These are phyloP conservation scores for Gossypium anomalum DNA, from an alignment of 345 rosid genomes.

Conservation along the genomic window DNA sequence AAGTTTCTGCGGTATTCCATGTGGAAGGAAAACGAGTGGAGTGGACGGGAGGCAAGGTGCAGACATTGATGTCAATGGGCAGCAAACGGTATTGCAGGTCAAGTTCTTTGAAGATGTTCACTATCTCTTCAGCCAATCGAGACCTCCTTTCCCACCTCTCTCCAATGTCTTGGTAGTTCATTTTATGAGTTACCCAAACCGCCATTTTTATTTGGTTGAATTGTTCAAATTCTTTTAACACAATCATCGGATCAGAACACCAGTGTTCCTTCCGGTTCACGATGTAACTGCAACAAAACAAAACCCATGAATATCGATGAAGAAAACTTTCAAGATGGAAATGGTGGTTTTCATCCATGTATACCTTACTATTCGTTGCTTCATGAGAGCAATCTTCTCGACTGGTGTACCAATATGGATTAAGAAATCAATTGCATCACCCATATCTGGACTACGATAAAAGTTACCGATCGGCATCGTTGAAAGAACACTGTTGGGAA, in stretches of 20 bases:
- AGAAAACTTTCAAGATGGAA: background rate
- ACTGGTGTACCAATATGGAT: constrained; percentile 69
- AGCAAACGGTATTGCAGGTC: constrained; percentile 63
- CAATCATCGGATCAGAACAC: constrained; percentile 47
- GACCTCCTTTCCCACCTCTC: constrained; percentile 61
- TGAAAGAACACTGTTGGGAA: constrained; percentile 63
- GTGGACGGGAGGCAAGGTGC: constrained; percentile 33
- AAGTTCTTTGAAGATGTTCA: constrained; percentile 58
- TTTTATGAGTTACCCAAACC: constrained; percentile 61
- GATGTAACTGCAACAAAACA: constrained; percentile 37
- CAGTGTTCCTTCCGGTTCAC: constrained; percentile 75
- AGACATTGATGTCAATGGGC: constrained; percentile 65
- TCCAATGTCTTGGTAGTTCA: constrained; percentile 61
- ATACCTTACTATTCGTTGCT: constrained; percentile 59
- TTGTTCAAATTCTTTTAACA: constrained; percentile 50
- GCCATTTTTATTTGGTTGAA: constrained; percentile 48
- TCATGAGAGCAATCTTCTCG: constrained; percentile 52
- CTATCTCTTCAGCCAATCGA: constrained; percentile 58
- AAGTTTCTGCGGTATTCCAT: constrained; percentile 23
- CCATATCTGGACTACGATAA: constrained; percentile 93
- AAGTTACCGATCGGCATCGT: constrained; percentile 63
- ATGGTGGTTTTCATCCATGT: background rate
- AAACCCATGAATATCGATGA: background rate
- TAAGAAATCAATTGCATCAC: constrained; percentile 62
- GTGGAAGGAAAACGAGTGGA: constrained; percentile 42